Conservation (phyloP, 2,329 filamentous ascomycete species). For the Phialemoniopsis sp. region DNA sequence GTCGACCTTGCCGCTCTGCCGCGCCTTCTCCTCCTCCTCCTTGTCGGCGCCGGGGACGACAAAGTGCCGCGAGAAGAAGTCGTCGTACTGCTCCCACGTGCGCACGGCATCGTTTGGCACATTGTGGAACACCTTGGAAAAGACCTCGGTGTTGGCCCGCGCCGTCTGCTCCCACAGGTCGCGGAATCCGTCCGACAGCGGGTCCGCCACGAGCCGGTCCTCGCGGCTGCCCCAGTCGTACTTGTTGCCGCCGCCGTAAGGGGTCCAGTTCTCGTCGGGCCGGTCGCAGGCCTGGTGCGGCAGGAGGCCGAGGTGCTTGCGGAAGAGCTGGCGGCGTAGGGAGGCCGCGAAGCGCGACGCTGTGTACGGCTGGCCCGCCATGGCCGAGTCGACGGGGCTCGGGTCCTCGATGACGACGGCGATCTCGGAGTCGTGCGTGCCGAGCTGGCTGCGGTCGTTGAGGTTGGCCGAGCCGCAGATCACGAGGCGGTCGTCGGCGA, state of each 20-base stretch:
- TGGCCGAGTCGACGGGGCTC: constrained; percentile 62
- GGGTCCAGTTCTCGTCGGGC: constrained; percentile 71
- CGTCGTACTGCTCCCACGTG: constrained; percentile 70
- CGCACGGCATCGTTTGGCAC: constrained; percentile 66
- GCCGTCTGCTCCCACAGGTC: constrained; percentile 71
- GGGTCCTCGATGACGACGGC: constrained; percentile 82
- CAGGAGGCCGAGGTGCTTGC: constrained; percentile 83
- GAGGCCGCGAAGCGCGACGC: constrained; percentile 73
- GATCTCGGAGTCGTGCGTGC: constrained; percentile 83
- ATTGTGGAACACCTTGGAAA: constrained; percentile 75
- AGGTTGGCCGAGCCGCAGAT: constrained; percentile 69
- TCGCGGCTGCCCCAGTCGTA: constrained; percentile 68
- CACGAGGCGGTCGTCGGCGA: constrained; percentile 76
- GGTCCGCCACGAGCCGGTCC: constrained; percentile 69
- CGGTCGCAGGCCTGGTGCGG: constrained; percentile 65
- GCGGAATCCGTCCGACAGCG: constrained; percentile 64
- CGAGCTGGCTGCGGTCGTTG: constrained; percentile 69
- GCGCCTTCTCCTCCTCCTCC: constrained; percentile 34
- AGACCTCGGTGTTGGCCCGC: constrained; percentile 73
- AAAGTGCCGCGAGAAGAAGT: constrained; percentile 67
- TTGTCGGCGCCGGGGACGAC: constrained; percentile 44
- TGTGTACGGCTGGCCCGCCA: constrained; percentile 68
- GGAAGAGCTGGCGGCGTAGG: constrained; percentile 78
- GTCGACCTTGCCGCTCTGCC: constrained; percentile 58
- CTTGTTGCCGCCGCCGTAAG: constrained; percentile 64